These are phyloP conservation scores for Talaromyces wortmannii DNA, from an alignment of 495 filamentous ascomycete genomes.

Conservation along the genomic window DNA sequence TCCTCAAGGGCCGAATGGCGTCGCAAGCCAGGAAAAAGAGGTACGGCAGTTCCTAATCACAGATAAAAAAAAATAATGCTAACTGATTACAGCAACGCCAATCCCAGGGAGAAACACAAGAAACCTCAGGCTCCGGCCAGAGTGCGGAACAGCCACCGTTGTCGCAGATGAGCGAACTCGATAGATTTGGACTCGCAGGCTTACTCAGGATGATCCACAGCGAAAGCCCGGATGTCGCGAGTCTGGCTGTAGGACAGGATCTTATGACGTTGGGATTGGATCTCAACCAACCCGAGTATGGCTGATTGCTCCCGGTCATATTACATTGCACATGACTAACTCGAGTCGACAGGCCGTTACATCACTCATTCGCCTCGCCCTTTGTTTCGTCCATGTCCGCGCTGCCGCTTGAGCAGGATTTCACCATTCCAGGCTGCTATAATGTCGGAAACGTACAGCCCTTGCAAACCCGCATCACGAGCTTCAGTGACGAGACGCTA, in stretches of 20 bases:
- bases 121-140: constrained; percentile 26
- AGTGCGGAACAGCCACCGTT: constrained; percentile 51
- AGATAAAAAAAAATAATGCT: neutral
- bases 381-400: constrained; percentile 64
- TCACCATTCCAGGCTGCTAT: constrained; percentile 75
- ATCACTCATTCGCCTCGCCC: constrained; percentile 60
- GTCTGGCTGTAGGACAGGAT: constrained; percentile 72
- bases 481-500: constrained; percentile 84
- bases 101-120: constrained; percentile 31
- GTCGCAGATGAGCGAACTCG: constrained; percentile 69
- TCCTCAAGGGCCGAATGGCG: constrained; percentile 33
- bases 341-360: constrained; percentile 40
- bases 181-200: constrained; percentile 76
- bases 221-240: constrained; percentile 67
- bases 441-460: constrained; percentile 80
- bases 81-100: constrained; percentile 18
- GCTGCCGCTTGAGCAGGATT: constrained; percentile 67
- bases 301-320: neutral
- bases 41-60: constrained; percentile 18
- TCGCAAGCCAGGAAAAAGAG: constrained; percentile 37
- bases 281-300: constrained; percentile 72
- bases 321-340: neutral
- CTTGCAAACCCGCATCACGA: constrained; percentile 67
- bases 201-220: constrained; percentile 72
- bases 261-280: constrained; percentile 71